Evolutionary conservation across 106 monocot genomes (phyloP), one percentile per base, ranked within the genome.

Genomic region (Phalaenopsis aphrodite): DNA sequence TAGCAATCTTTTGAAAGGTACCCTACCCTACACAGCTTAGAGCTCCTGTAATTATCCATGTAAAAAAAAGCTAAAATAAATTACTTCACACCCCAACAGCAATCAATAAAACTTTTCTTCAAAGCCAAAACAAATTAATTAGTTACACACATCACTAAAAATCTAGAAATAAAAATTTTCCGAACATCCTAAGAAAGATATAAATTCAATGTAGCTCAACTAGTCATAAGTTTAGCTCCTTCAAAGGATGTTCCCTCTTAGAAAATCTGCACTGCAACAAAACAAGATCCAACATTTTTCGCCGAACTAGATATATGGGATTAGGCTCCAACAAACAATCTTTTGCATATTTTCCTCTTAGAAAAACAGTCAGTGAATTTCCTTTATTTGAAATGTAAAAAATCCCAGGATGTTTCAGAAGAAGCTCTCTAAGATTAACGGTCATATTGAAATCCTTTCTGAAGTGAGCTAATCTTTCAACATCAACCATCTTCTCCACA

Each of bases 341-440:
- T 85, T 84, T 91, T 9, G 75, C 58, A 78, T 89, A 95, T 15
- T 88, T 86, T 76, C 91, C 95, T 43, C 93, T 83, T 4, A 95
- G 84, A 72, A 93, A 79, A 45, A 95, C 93, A 24, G 88, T 88
- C 55, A 83, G 93, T 5, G 83, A 78, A 39, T 69, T 77, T 55
- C 85, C 89, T 83, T 89, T 93, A 2, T 91, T 93, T n/a, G 93
- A 95, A 42, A 95, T 81, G 77, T 93, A 95, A 45, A 93, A 95
- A 18, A 95, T 93, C 19, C 95, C 95, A 10, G 93, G 95, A 71
- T 93, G 91, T 41, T 91, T 86, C 14, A 95, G 87, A 46, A 95
- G 72, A 38, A 95, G 81, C 78, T 95, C 93, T 55, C 95, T 77
- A 43, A 93, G 46, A 82, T 93, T 95, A 55, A 89, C 81, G 68